A percentile compares a stretch with the other conserved stretches of the same genome.
Evolutionary conservation across 441 rosid species (phyloP).

Genomic region (Eutrema salsugineum): DNA sequence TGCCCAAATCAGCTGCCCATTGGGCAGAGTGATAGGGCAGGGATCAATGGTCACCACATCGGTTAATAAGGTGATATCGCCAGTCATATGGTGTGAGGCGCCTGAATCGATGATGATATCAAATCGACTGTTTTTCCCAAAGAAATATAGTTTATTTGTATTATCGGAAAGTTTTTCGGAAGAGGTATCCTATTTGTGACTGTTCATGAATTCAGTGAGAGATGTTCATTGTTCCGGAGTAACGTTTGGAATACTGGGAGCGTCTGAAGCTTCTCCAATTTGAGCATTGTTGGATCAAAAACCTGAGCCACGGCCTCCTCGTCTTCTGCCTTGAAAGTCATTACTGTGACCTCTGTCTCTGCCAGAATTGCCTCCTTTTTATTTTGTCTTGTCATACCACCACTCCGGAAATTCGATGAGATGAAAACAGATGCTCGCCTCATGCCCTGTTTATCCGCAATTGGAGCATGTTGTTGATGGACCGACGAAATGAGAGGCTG

Average conservation of each 20-base stretch:
- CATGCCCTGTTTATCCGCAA: no score
- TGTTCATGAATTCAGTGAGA: not conserved
- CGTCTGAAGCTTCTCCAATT: no score
- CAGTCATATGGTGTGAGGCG: not conserved
- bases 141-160: not conserved
- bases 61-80: not conserved
- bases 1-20: not conserved
- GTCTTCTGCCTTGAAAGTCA: no score
- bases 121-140: not conserved
- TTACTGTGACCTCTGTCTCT: no score
- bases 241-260: not conserved
- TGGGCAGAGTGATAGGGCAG: not conserved
- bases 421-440: no score
- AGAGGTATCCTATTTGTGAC: no score
- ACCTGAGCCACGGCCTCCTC: no score
- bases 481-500: no score
- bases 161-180: not conserved
- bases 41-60: not conserved
- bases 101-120: not conserved
- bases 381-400: no score
- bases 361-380: accelerated
- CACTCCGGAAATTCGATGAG: no score
- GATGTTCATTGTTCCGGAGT: not conserved
- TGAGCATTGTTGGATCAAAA: no score
- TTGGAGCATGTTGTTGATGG: no score